phyloP scores from a whole-genome alignment of 805 yeast species.

The Helenozyma rhizophorensis region DNA sequence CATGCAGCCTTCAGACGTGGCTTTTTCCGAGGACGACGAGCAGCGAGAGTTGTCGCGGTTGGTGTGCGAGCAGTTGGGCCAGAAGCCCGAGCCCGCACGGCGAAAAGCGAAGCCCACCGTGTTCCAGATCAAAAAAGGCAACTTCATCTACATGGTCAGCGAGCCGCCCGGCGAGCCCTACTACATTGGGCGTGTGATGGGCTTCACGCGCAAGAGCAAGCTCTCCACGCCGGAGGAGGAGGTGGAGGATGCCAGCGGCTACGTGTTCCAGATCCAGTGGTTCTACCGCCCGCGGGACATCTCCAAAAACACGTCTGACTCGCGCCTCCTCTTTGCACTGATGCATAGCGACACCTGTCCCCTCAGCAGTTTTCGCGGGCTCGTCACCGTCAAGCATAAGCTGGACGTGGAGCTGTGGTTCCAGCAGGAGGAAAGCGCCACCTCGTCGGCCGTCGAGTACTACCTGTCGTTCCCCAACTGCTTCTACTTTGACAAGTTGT shows the following conservation, averaged over 20 bases:
- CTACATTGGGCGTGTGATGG: conserved; percentile 80
- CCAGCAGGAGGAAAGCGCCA: conserved; percentile 7
- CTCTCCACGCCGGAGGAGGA: conserved; percentile 4
- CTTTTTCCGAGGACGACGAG: conserved; percentile 6
- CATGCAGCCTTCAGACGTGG: conserved; percentile 3
- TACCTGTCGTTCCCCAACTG: conserved; percentile 58
- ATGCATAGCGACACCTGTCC: conserved; percentile 87
- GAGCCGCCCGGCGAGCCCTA: conserved; percentile 96
- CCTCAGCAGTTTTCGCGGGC: conserved; percentile 67
- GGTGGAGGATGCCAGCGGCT: conserved; percentile 40
- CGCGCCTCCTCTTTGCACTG: conserved; percentile 76
- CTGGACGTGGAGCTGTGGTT: conserved; percentile 54
- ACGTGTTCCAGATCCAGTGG: conserved; percentile 77
- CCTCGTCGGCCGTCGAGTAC: conserved; percentile 34
- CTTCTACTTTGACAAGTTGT: conserved; percentile 82
- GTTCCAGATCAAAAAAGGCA: conserved; percentile 46
- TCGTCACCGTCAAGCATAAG: conserved; percentile 63
- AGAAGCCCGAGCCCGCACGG: conserved; percentile 4
- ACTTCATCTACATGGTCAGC: conserved; percentile 75
- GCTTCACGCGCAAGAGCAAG: conserved; percentile 39
- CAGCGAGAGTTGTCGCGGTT: conserved; percentile 7
- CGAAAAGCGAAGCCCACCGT: conserved; percentile 15
- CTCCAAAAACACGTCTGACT: conserved; percentile 59
- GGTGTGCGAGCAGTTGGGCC: conserved; percentile 7
- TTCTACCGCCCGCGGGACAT: conserved; percentile 86